phyloP scores from a whole-genome alignment of 1,284 basidiomycete species.

The Marasmius sp. region DNA sequence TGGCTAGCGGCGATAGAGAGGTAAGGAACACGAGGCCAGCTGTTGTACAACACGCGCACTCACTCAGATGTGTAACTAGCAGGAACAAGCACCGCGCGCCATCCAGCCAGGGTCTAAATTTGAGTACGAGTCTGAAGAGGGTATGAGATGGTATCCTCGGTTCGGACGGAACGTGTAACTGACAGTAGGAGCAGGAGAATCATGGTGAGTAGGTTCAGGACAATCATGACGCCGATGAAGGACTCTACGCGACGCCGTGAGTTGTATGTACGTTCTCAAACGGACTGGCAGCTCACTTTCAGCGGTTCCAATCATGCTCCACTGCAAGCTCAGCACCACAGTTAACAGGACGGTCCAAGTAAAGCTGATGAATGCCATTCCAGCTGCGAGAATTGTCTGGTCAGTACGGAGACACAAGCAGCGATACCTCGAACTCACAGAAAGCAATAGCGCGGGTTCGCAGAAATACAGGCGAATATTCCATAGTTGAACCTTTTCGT shows the following conservation, averaged over 20 bases:
- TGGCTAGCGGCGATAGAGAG: not conserved
- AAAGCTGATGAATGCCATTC: not conserved
- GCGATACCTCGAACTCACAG: not conserved
- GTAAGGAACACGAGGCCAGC: not conserved
- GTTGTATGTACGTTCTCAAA: not conserved
- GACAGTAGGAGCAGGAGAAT: not conserved
- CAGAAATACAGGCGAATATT: not conserved
- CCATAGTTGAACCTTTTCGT: not conserved
- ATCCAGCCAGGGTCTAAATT: constrained; percentile 1
- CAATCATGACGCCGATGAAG: not conserved
- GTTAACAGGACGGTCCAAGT: not conserved
- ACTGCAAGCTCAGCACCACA: not conserved
- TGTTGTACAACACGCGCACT: not conserved
- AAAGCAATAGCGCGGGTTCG: not conserved
- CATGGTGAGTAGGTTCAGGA: not conserved
- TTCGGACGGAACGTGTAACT: not conserved
- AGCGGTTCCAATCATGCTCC: not conserved
- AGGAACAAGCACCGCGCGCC: not conserved
- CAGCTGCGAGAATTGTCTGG: not conserved
- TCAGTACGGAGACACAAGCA: not conserved
- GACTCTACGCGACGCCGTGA: not conserved
- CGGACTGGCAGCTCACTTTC: not conserved
- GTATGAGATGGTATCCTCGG: not conserved
- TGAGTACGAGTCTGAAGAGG: not conserved
- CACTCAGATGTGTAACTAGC: not conserved